Conservation (phyloP, 306 rosid genomes). For the Pachyrhizus erosus region DNA sequence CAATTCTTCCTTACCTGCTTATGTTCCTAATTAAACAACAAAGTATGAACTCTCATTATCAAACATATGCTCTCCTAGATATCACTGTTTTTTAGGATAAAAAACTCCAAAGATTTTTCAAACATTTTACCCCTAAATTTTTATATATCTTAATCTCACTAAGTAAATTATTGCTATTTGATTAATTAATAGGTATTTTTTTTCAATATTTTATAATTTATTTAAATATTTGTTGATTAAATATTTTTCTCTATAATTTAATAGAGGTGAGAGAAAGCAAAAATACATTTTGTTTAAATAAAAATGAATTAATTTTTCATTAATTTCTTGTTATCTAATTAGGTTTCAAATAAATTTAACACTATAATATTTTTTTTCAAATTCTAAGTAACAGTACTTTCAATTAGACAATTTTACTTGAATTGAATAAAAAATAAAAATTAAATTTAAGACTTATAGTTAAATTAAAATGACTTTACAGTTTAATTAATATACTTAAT, state of each 20-base stretch:
- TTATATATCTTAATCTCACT: background rate
- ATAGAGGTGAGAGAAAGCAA: background rate
- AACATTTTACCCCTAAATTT: background rate
- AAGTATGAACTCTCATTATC: conserved; percentile 4
- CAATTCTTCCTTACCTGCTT: background rate
- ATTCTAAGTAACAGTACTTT: too few relatives aligned
- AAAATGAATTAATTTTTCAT: background rate
- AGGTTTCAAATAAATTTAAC: background rate
- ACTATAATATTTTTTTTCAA: too few relatives aligned
- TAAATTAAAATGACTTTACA: too few relatives aligned
- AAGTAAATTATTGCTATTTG: background rate
- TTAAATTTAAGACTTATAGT: too few relatives aligned
- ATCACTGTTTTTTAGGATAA: background rate
- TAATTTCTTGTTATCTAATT: background rate
- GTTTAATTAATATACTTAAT: too few relatives aligned
- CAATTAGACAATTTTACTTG: too few relatives aligned
- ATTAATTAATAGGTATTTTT: background rate
- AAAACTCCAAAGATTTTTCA: background rate
- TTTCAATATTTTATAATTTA: background rate
- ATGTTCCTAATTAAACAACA: background rate
- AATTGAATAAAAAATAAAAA: too few relatives aligned
- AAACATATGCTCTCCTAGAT: background rate
- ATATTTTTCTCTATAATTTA: background rate
- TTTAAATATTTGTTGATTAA: background rate
- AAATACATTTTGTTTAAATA: background rate